phyloP scores from a whole-genome alignment of 2,329 filamentous ascomycete species.

The Pseudocercospora pini-densiflorae region DNA sequence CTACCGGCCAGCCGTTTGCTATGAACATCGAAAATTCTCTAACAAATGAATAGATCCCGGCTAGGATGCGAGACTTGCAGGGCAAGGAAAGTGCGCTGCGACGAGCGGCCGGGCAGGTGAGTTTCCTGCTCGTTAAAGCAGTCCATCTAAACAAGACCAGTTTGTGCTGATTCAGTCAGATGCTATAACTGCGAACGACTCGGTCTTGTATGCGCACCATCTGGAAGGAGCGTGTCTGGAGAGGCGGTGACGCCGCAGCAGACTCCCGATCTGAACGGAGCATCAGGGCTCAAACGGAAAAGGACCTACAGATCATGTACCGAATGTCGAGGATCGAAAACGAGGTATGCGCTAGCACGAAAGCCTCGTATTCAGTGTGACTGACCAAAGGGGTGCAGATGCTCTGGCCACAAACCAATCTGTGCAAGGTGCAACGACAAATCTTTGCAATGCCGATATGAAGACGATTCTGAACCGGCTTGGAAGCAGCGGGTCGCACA shows the following conservation, averaged over 20 bases:
- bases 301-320: slow-evolving; percentile 31
- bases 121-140: neutral
- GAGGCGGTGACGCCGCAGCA: slow-evolving; percentile 1
- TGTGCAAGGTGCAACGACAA: slow-evolving; percentile 31
- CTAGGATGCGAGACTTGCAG: slow-evolving; percentile 32
- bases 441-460: slow-evolving; percentile 27
- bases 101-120: slow-evolving; percentile 26
- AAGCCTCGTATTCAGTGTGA: neutral
- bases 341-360: neutral
- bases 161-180: neutral
- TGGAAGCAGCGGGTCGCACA: slow-evolving; percentile 30
- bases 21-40: neutral
- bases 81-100: slow-evolving; percentile 31
- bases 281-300: slow-evolving; percentile 28
- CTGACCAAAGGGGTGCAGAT: slow-evolving; percentile 12
- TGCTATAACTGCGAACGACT: slow-evolving; percentile 32
- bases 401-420: slow-evolving; percentile 30
- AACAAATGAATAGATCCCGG: slow-evolving; percentile 20
- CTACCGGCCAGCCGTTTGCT: neutral
- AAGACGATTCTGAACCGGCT: slow-evolving; percentile 31
- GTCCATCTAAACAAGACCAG: neutral
- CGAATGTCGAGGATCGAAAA: slow-evolving; percentile 30
- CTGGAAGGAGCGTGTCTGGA: slow-evolving; percentile 15
- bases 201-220: slow-evolving; percentile 28
- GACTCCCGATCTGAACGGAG: slow-evolving; percentile 1